Conservation (phyloP, 2,329 filamentous ascomycete species). For the Anisogramma anomala region DNA sequence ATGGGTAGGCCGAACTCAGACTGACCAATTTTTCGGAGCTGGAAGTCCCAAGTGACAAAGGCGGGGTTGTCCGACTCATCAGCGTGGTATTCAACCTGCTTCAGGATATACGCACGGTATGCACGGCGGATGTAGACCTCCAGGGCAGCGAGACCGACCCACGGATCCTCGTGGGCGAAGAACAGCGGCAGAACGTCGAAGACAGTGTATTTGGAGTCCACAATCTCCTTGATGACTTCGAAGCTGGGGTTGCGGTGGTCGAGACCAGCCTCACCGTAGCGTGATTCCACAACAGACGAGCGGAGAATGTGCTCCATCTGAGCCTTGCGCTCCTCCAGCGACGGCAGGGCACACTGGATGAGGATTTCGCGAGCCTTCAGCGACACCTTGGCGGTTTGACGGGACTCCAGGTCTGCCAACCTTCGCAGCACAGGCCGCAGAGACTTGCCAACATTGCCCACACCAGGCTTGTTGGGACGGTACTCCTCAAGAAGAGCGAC, state of each 20-base stretch:
- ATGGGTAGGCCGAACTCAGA: constrained; percentile 78
- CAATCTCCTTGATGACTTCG: constrained; percentile 89
- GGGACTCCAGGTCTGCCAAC: constrained; percentile 81
- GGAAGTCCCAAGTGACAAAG: constrained; percentile 91
- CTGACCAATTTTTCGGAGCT: constrained; percentile 84
- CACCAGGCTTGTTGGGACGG: constrained; percentile 83
- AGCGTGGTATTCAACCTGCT: constrained; percentile 77
- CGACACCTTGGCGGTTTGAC: constrained; percentile 82
- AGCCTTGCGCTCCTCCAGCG: constrained; percentile 81
- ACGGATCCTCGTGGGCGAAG: constrained; percentile 87
- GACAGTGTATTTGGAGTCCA: constrained; percentile 97
- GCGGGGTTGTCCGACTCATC: constrained; percentile 57
- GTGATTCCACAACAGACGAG: constrained; percentile 90
- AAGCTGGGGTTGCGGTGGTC: constrained; percentile 88
- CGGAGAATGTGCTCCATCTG: constrained; percentile 99
- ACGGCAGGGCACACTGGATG: constrained; percentile 93
- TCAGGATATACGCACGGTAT: constrained; percentile 89
- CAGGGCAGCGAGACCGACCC: constrained; percentile 84
- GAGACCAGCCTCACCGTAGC: constrained; percentile 93
- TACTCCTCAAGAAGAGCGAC: constrained; percentile 89
- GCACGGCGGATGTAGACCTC: constrained; percentile 95
- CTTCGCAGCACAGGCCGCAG: constrained; percentile 72
- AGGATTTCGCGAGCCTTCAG: constrained; percentile 95
- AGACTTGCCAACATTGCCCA: constrained; percentile 78
- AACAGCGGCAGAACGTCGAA: constrained; percentile 93